phyloP scores from a whole-genome alignment of 2,329 filamentous ascomycete genomes.

The Aspergillus ochraceoroseus region DNA sequence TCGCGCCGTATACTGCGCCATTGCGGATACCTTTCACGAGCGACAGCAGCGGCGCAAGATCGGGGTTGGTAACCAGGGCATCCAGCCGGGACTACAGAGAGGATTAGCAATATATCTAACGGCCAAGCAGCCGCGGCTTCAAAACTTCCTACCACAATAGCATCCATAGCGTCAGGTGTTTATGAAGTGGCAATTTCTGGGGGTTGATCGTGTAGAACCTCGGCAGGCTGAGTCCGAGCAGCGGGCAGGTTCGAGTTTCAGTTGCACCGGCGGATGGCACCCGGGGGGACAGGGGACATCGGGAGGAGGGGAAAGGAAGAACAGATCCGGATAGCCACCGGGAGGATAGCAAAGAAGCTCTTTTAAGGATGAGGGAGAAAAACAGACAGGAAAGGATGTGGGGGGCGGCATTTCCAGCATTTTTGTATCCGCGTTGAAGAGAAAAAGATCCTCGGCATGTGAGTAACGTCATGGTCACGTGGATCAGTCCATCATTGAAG shows the following conservation, averaged over 20 bases:
- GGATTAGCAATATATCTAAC: background rate
- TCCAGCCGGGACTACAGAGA: slow-evolving; percentile 62
- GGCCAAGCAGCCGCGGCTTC: slow-evolving; percentile 4
- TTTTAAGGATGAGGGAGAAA: slow-evolving; percentile 3
- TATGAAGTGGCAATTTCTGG: background rate
- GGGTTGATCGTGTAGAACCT: slow-evolving; percentile 21
- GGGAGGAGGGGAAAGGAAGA: slow-evolving; percentile 11
- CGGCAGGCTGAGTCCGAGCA: slow-evolving; percentile 20
- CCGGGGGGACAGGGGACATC: slow-evolving; percentile 12
- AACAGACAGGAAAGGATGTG: slow-evolving; percentile 16
- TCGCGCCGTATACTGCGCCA: slow-evolving; percentile 92
- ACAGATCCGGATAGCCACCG: slow-evolving; percentile 5
- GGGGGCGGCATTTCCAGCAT: slow-evolving; percentile 27
- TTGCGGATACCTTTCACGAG: slow-evolving; percentile 92
- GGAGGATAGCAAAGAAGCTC: background rate
- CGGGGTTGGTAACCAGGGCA: slow-evolving; percentile 71
- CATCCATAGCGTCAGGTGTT: slow-evolving; percentile 30
- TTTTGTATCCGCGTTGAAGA: slow-evolving; percentile 23
- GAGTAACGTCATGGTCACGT: slow-evolving; percentile 39
- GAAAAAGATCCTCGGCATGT: slow-evolving; percentile 41
- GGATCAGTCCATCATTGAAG: slow-evolving; percentile 7
- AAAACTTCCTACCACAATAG: slow-evolving; percentile 29
- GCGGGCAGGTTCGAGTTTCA: slow-evolving; percentile 11
- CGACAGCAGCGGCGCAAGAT: slow-evolving; percentile 76
- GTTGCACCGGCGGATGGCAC: slow-evolving; percentile 11